Evolutionary conservation across 2,329 filamentous ascomycete genomes (phyloP).

Genomic region (Zymoseptoria brevis): DNA sequence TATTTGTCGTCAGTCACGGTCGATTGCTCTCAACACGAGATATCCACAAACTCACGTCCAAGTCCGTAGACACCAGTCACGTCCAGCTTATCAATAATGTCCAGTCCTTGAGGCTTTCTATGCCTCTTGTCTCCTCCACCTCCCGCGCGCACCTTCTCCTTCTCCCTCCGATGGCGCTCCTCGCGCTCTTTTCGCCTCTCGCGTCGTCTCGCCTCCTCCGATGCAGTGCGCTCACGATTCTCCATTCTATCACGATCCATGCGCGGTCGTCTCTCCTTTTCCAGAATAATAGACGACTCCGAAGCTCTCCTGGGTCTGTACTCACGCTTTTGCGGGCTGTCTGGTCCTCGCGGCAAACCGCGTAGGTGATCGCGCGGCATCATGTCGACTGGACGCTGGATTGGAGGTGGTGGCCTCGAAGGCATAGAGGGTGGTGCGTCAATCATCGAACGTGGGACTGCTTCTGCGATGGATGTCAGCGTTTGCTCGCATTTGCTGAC

Average conservation of each 20-base stretch:
- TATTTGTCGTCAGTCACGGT: slow-evolving; percentile 32
- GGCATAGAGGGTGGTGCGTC: slow-evolving; percentile 38
- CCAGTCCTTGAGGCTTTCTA: slow-evolving; percentile 49
- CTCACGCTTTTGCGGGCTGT: slow-evolving; percentile 32
- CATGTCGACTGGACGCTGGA: slow-evolving; percentile 55
- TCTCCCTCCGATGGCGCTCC: slow-evolving; percentile 42
- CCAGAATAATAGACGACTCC: slow-evolving; percentile 65
- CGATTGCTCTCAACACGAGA: not conserved
- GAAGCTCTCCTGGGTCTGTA: slow-evolving; percentile 60
- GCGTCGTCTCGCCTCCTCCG: slow-evolving; percentile 46
- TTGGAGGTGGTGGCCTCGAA: slow-evolving; percentile 52
- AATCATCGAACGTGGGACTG: slow-evolving; percentile 23
- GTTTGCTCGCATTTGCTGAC: not conserved
- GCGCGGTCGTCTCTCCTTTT: slow-evolving; percentile 55
- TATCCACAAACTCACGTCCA: slow-evolving; percentile 58
- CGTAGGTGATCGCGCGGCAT: slow-evolving; percentile 36
- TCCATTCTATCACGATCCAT: slow-evolving; percentile 26
- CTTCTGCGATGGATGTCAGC: slow-evolving; percentile 9
- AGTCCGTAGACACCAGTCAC: slow-evolving; percentile 93
- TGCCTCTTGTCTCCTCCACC: slow-evolving; percentile 31
- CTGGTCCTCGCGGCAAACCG: slow-evolving; percentile 36
- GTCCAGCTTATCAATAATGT: slow-evolving; percentile 94
- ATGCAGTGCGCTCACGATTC: slow-evolving; percentile 26
- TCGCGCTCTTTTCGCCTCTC: slow-evolving; percentile 43
- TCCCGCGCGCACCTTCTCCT: slow-evolving; percentile 28